Conservation (phyloP, 768 basidiomycete species). For the Daedaleopsis nitida region DNA sequence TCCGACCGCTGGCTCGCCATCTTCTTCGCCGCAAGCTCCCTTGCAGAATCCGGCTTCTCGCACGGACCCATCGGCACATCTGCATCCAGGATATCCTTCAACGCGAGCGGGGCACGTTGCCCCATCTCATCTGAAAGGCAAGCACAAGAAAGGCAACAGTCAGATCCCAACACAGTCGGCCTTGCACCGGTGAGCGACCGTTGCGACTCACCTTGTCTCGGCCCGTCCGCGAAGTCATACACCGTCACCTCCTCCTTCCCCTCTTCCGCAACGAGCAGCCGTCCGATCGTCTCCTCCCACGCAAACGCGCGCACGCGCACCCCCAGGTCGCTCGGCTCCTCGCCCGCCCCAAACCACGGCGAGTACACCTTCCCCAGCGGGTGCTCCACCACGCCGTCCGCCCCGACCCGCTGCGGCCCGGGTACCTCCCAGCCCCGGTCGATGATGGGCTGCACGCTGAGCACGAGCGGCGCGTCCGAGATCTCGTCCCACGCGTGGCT, state of each 20-base stretch:
- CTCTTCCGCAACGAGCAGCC: constrained; percentile 53
- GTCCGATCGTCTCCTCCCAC: constrained; percentile 69
- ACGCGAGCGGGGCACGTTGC: no score
- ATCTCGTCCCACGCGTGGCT: constrained; percentile 9
- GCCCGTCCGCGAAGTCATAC: constrained; percentile 48
- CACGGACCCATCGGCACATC: no score
- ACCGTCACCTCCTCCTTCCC: constrained; percentile 44
- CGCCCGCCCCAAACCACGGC: background rate
- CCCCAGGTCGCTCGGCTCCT: constrained; percentile 13
- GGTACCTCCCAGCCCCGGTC: constrained; percentile 5
- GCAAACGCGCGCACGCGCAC: constrained; percentile 48
- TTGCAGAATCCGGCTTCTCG: no score
- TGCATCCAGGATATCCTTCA: no score
- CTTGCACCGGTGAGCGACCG: no score
- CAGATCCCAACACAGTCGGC: no score
- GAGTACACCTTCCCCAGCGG: constrained; percentile 19
- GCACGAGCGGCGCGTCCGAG: constrained; percentile 16
- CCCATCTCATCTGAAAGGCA: no score
- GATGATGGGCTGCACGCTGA: constrained; percentile 8
- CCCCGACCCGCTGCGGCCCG: background rate
- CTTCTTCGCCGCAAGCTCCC: no score
- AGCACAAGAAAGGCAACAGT: no score
- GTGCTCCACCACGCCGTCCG: background rate
- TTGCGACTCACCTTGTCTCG: constrained; percentile 35
- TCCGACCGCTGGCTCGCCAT: no score